These are phyloP conservation scores for Nidula niveotomentosa DNA, from an alignment of 1,284 basidiomycete species.

Conservation along the genomic window DNA sequence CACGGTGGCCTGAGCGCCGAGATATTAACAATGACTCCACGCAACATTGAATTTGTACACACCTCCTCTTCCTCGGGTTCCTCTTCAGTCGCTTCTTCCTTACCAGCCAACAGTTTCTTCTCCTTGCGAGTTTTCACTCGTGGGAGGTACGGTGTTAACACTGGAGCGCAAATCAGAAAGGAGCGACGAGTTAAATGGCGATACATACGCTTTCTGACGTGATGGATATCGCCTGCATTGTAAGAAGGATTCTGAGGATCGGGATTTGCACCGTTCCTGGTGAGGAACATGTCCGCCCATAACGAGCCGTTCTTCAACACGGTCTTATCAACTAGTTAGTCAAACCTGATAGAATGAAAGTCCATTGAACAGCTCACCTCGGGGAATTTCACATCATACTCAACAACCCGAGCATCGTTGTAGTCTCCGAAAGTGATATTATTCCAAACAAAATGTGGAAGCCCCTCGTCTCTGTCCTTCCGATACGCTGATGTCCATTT, in stretches of 20 bases:
- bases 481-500: constrained; percentile 46
- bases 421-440: constrained; percentile 85
- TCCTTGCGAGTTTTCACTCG: constrained; percentile 75
- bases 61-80: constrained; percentile 40
- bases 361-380: constrained; percentile 41
- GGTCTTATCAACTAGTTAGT: constrained; percentile 36
- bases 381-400: constrained; percentile 75
- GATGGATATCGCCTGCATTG: constrained; percentile 61
- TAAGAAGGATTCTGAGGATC: constrained; percentile 59
- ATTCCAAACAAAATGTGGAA: constrained; percentile 78
- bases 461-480: constrained; percentile 43
- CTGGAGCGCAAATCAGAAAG: constrained; percentile 36
- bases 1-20: constrained; percentile 43
- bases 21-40: background rate
- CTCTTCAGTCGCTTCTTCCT: constrained; percentile 40
- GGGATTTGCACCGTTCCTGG: constrained; percentile 63
- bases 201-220: constrained; percentile 76
- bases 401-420: constrained; percentile 64
- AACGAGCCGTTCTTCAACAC: constrained; percentile 81
- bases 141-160: constrained; percentile 82
- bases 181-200: constrained; percentile 1
- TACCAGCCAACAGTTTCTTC: constrained; percentile 74
- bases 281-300: constrained; percentile 87
- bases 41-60: background rate
- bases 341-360: background rate